These are phyloP conservation scores for Salvia miltiorrhiza DNA, from an alignment of 257 asterid genomes.

Conservation along the genomic window DNA sequence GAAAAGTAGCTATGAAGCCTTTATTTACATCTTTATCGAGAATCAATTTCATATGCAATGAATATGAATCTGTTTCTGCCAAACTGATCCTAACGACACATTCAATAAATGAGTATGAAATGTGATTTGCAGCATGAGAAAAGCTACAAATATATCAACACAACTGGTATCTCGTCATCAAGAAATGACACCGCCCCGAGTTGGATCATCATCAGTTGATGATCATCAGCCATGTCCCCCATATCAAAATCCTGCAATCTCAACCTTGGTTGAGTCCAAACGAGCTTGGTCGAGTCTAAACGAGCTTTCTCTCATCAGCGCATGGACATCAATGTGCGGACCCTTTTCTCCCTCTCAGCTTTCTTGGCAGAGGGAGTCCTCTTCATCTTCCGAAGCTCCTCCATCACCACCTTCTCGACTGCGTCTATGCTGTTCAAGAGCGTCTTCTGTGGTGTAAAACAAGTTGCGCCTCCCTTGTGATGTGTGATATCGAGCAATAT, in stretches of 20 bases:
- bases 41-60: neutral
- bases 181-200: slow-evolving; percentile 15
- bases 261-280: slow-evolving; percentile 49
- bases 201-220: slow-evolving; percentile 45
- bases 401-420: slow-evolving; percentile 69
- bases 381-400: slow-evolving; percentile 65
- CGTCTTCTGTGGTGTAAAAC: slow-evolving; percentile 63
- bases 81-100: neutral
- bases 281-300: neutral
- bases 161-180: slow-evolving; percentile 9
- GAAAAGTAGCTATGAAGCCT: neutral
- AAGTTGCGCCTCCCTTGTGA: slow-evolving; percentile 29
- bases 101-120: neutral
- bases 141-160: neutral
- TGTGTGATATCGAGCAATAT: slow-evolving; percentile 60
- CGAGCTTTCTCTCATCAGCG: slow-evolving; percentile 29
- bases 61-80: neutral
- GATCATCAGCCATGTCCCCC: slow-evolving; percentile 23
- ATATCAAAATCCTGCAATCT: slow-evolving; percentile 14
- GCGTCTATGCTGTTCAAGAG: slow-evolving; percentile 56
- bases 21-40: neutral
- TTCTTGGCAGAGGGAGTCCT: slow-evolving; percentile 65
- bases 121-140: neutral
- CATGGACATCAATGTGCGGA: slow-evolving; percentile 62
- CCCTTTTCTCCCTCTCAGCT: slow-evolving; percentile 63